These are phyloP conservation scores for Grosmannia clavigera DNA, from an alignment of 2,329 filamentous ascomycete genomes.

Conservation along the genomic window DNA sequence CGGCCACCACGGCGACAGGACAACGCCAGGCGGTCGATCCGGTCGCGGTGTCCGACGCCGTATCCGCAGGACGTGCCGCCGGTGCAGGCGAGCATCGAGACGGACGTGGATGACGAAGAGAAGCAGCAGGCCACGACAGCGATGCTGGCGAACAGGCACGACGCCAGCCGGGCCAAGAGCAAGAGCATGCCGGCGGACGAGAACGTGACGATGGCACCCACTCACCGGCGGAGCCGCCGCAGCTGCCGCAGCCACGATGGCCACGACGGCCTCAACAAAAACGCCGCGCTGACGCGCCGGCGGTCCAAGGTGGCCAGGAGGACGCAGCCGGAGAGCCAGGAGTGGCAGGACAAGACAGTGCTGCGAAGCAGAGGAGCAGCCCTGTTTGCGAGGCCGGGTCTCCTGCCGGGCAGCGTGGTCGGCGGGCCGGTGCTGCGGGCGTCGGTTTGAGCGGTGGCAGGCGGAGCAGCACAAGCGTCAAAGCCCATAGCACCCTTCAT, in stretches of 20 bases:
- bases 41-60: not conserved
- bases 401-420: no score
- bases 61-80: not conserved
- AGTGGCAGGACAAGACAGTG: not conserved
- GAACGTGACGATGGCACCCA: not conserved
- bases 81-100: not conserved
- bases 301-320: not conserved
- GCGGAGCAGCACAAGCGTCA: not conserved
- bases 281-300: not conserved
- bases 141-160: not conserved
- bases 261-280: not conserved
- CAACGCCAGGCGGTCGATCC: conserved; percentile 25
- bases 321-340: not conserved
- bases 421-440: no score
- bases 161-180: no score
- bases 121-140: no score
- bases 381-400: not conserved
- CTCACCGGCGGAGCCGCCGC: not conserved
- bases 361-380: not conserved
- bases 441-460: not conserved
- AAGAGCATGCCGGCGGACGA: no score
- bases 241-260: not conserved
- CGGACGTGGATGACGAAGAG: not conserved
- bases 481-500: no score
- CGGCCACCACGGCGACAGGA: not conserved